These are phyloP conservation scores for Lagenidium giganteum DNA, from an alignment of 352 stramenopile genomes.

Conservation along the genomic window DNA sequence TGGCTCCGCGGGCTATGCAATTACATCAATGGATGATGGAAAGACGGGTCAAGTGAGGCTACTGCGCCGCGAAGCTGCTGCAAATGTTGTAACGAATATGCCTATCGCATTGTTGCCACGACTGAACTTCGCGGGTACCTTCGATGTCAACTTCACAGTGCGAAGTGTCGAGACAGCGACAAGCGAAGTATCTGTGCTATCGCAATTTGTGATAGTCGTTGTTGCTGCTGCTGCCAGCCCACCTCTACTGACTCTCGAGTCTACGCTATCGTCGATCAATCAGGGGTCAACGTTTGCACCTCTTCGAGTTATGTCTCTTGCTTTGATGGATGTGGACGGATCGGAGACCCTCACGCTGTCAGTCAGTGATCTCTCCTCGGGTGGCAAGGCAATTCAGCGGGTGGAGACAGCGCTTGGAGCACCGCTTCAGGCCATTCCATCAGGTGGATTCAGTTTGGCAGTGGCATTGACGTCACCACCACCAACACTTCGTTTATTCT, in stretches of 20 bases:
- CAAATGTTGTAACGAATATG: constrained; percentile 12
- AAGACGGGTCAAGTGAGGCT: constrained; percentile 14
- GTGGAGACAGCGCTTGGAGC: constrained; percentile 13
- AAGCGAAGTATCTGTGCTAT: constrained; percentile 11
- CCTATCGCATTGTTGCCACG: constrained; percentile 25
- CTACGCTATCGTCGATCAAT: constrained; percentile 22
- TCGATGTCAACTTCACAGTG: constrained; percentile 23
- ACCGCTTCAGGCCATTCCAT: too few species aligned
- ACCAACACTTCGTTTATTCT: constrained; percentile 23
- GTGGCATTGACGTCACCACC: constrained; percentile 9
- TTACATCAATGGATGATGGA: too few species aligned
- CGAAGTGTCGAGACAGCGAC: constrained; percentile 25
- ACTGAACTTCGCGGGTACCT: constrained; percentile 29
- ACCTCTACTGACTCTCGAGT: constrained; percentile 18
- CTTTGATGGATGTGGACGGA: constrained; percentile 29
- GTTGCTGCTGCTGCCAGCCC: constrained; percentile 29
- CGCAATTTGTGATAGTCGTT: constrained; percentile 18
- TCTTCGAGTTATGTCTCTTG: constrained; percentile 15
- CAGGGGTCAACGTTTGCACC: too few species aligned
- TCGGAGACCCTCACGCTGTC: constrained; percentile 35
- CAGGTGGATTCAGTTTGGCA: constrained; percentile 22
- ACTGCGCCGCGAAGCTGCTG: constrained; percentile 5
- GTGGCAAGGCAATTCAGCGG: constrained; percentile 12
- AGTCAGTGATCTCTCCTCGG: constrained; percentile 21
- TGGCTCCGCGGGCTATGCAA: neutral